Conservation (phyloP, 805 yeast genomes). For the Yamadazyma kitorensis region DNA sequence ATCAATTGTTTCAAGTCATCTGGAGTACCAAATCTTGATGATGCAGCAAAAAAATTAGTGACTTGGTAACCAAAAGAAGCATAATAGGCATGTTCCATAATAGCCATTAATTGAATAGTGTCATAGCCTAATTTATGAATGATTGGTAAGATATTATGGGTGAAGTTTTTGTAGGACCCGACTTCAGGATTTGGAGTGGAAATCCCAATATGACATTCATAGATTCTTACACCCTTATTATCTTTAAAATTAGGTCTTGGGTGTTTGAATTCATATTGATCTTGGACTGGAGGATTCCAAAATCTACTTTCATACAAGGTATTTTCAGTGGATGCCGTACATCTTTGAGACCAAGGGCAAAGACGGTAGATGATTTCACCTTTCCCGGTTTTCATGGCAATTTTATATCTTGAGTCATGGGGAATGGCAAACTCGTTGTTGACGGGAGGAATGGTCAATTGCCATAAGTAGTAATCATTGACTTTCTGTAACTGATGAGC, state of each 20-base stretch:
- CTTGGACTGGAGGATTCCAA: slow-evolving; percentile 71
- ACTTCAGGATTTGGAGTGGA: slow-evolving; percentile 86
- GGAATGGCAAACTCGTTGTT: slow-evolving; percentile 63
- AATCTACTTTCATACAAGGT: slow-evolving; percentile 78
- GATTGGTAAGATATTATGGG: slow-evolving; percentile 75
- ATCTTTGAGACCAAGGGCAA: slow-evolving; percentile 87
- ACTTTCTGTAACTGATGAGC: slow-evolving; percentile 50
- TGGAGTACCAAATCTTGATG: slow-evolving; percentile 92
- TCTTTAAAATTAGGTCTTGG: slow-evolving; percentile 53
- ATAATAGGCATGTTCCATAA: slow-evolving; percentile 98
- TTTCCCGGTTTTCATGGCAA: slow-evolving; percentile 59
- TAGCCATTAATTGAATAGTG: slow-evolving; percentile 93
- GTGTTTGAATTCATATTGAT: slow-evolving; percentile 58
- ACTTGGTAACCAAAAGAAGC: slow-evolving; percentile 98
- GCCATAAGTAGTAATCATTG: slow-evolving; percentile 73
- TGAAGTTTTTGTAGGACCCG: slow-evolving; percentile 84
- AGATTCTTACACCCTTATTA: slow-evolving; percentile 61
- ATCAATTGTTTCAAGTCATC: slow-evolving; percentile 88
- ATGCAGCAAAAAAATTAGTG: slow-evolving; percentile 84
- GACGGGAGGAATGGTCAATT: slow-evolving; percentile 54
- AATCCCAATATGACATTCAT: slow-evolving; percentile 95
- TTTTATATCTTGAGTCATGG: slow-evolving; percentile 77
- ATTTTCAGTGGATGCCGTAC: slow-evolving; percentile 63
- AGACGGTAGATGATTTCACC: slow-evolving; percentile 76
- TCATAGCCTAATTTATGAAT: slow-evolving; percentile 85